These are phyloP conservation scores for Saccharomycopsis phalli DNA, from an alignment of 1,139 yeast species.

Conservation along the genomic window DNA sequence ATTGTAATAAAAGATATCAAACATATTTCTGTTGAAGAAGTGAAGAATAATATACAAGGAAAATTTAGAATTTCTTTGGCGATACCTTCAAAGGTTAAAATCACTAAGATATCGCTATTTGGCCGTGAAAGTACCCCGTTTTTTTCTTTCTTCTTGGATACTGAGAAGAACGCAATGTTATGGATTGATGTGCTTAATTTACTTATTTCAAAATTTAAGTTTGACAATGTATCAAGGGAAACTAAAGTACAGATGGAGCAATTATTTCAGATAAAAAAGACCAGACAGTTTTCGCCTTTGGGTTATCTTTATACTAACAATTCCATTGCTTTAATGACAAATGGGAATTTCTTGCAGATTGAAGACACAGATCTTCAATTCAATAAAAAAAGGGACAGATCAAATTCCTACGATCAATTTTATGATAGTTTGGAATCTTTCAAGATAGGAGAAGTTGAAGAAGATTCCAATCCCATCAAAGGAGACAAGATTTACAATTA, in stretches of 20 bases:
- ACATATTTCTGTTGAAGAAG: background rate
- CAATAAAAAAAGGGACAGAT: background rate
- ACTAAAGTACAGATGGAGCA: constrained; percentile 7
- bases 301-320: constrained; percentile 1
- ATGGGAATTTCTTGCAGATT: background rate
- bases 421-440: background rate
- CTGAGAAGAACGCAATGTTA: background rate
- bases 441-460: background rate
- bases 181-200: constrained; percentile 6
- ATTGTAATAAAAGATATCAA: constrained; percentile 1
- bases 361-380: background rate
- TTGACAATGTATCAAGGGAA: background rate
- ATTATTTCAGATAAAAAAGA: constrained; percentile 2
- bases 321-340: background rate
- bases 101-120: constrained; percentile 1
- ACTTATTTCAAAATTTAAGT: constrained; percentile 1
- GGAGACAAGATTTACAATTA: no score
- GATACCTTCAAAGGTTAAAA: constrained; percentile 2
- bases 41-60: background rate
- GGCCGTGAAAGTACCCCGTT: background rate
- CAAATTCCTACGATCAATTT: background rate
- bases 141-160: constrained; percentile 4
- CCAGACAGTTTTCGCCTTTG: constrained; percentile 4
- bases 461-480: no score
- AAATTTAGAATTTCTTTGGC: background rate